phyloP scores from a whole-genome alignment of 768 basidiomycete genomes.

The Trametopsis cervina region DNA sequence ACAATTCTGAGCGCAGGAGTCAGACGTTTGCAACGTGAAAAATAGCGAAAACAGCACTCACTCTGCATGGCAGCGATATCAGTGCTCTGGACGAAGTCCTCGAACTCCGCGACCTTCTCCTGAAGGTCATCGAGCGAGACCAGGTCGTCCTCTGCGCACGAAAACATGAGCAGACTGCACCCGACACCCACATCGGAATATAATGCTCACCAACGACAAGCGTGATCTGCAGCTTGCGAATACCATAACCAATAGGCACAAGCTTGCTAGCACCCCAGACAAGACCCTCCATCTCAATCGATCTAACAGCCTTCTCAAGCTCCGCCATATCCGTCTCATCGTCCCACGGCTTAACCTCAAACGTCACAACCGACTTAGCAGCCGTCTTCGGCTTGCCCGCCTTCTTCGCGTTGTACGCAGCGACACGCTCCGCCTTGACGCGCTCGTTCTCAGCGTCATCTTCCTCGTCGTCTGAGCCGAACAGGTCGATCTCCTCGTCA shows the following conservation, averaged over 20 bases:
- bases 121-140: conserved; percentile 91
- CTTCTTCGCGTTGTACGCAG: conserved; percentile 91
- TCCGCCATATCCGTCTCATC: conserved; percentile 96
- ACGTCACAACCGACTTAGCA: conserved; percentile 96
- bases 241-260: conserved; percentile 88
- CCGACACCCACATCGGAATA: conserved; percentile 39
- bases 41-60: conserved; percentile 28
- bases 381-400: conserved; percentile 80
- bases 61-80: conserved; percentile 95
- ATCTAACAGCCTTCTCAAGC: conserved; percentile 78
- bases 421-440: conserved; percentile 82
- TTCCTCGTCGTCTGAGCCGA: conserved; percentile 58
- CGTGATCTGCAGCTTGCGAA: conserved; percentile 83
- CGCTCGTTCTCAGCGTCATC: conserved; percentile 47
- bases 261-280: conserved; percentile 95
- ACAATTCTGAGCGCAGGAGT: too few relatives aligned
- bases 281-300: conserved; percentile 84
- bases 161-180: conserved; percentile 11
- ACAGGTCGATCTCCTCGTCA: conserved; percentile 58
- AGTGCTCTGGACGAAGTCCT: conserved; percentile 86
- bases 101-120: conserved; percentile 80
- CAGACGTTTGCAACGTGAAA: too few relatives aligned
- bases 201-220: conserved; percentile 38
- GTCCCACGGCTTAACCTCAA: conserved; percentile 99
- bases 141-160: conserved; percentile 79